Percentiles rank a stretch among this genome's conserved stretches.
These are phyloP conservation scores for Saitozyma sp. DNA, from an alignment of 768 basidiomycete genomes.

Conservation along the genomic window DNA sequence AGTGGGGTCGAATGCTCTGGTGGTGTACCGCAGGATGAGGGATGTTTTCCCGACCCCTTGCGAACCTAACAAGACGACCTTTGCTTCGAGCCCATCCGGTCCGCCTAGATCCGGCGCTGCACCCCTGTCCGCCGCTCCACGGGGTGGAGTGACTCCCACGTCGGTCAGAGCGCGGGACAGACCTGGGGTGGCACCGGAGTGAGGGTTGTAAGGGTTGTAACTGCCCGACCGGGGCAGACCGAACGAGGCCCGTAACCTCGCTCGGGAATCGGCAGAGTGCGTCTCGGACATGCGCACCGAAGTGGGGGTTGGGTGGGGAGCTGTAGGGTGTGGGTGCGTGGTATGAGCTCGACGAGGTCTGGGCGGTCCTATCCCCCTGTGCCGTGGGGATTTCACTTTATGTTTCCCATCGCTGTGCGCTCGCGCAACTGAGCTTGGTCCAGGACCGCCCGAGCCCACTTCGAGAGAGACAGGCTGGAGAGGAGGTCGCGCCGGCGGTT, in stretches of 20 bases:
- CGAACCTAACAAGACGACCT: constrained; percentile 48
- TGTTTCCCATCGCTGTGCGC: constrained; percentile 3
- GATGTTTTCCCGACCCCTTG: constrained; percentile 50
- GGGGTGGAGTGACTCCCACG: constrained; percentile 15
- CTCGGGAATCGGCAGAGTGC: constrained; percentile 26
- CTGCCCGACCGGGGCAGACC: constrained; percentile 4
- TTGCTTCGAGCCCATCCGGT: constrained; percentile 46
- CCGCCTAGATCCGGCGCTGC: constrained; percentile 30
- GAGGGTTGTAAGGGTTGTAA: background rate
- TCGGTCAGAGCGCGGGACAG: constrained; percentile 20
- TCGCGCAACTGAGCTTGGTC: constrained; percentile 5
- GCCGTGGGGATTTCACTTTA: background rate
- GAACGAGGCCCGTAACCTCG: constrained; percentile 8
- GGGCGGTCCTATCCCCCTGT: constrained; percentile 13
- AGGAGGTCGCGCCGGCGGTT: background rate
- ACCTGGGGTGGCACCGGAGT: constrained; percentile 12
- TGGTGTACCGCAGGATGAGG: constrained; percentile 45
- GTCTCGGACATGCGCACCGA: constrained; percentile 33
- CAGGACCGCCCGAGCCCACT: background rate
- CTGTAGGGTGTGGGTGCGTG: constrained; percentile 3
- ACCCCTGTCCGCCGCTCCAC: constrained; percentile 2
- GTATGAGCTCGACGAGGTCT: constrained; percentile 16
- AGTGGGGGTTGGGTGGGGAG: background rate
- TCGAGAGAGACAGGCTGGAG: constrained; percentile 1
- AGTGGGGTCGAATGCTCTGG: constrained; percentile 26